phyloP scores from a whole-genome alignment of 257 asterid species.

The Solanum gandarillasii region DNA sequence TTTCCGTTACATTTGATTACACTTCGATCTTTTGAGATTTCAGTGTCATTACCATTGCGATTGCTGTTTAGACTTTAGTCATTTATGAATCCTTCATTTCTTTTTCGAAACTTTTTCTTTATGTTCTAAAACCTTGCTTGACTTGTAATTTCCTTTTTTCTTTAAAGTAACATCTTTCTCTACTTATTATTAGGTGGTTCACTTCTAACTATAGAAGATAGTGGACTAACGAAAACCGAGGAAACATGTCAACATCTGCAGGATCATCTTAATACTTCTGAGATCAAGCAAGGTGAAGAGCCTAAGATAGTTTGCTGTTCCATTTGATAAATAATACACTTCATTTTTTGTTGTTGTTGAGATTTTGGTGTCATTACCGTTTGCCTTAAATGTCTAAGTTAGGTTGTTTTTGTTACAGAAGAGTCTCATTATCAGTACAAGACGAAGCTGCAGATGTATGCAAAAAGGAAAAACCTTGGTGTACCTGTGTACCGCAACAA shows the following conservation, averaged over 20 bases:
- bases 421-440: slow-evolving; percentile 12
- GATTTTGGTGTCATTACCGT: not conserved
- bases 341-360: not conserved
- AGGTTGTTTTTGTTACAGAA: not conserved
- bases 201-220: not conserved
- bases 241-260: not conserved
- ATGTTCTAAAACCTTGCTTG: not conserved
- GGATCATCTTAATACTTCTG: not conserved
- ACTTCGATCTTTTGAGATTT: not conserved
- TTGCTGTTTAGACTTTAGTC: not conserved
- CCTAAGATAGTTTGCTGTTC: not conserved
- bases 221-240: not conserved
- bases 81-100: not conserved
- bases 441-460: slow-evolving; percentile 28
- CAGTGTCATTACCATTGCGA: not conserved
- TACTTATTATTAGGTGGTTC: not conserved
- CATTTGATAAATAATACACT: not conserved
- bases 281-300: not conserved
- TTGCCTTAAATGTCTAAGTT: not conserved
- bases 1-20: not conserved
- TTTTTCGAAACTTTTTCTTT: not conserved
- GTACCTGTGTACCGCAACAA: slow-evolving; percentile 6
- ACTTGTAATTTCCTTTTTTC: not conserved
- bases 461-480: slow-evolving; percentile 18
- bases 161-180: not conserved